phyloP scores from a whole-genome alignment of 176 grass and related monocot species.

The Dactylis glomerata region DNA sequence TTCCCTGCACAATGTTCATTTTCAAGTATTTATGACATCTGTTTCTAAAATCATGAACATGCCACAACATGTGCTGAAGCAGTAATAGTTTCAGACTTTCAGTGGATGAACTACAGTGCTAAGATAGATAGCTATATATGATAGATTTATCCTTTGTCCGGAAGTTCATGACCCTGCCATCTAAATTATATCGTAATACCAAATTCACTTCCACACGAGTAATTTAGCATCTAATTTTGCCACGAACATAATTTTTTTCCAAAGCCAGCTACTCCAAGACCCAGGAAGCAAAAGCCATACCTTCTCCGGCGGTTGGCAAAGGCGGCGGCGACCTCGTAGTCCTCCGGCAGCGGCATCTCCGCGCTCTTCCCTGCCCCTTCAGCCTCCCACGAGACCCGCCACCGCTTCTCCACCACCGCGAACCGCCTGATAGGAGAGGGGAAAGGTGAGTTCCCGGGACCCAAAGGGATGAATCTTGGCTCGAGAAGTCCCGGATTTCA shows the following conservation, averaged over 20 bases:
- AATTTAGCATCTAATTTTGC: not conserved
- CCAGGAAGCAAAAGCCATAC: constrained; percentile 13
- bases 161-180: not conserved
- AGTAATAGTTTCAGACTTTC: not conserved
- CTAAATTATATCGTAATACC: not conserved
- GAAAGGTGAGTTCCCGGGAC: not conserved
- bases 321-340: constrained; percentile 58
- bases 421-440: constrained; percentile 42
- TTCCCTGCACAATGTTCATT: constrained; percentile 52
- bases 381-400: constrained; percentile 54
- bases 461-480: not conserved
- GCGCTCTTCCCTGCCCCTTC: constrained; percentile 24
- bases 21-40: not conserved
- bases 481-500: not conserved
- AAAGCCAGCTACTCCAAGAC: not conserved
- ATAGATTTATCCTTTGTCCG: not conserved
- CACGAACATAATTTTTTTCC: not conserved
- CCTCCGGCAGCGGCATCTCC: constrained; percentile 50
- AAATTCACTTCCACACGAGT: constrained; percentile 9
- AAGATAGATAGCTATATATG: not conserved
- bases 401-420: constrained; percentile 84
- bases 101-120: not conserved
- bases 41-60: not conserved
- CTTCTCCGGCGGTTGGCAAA: constrained; percentile 70
- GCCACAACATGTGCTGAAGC: not conserved